Base-by-base conservation (phyloP, 2,329 filamentous ascomycete genomes). In the Phialophora expanda region DNA sequence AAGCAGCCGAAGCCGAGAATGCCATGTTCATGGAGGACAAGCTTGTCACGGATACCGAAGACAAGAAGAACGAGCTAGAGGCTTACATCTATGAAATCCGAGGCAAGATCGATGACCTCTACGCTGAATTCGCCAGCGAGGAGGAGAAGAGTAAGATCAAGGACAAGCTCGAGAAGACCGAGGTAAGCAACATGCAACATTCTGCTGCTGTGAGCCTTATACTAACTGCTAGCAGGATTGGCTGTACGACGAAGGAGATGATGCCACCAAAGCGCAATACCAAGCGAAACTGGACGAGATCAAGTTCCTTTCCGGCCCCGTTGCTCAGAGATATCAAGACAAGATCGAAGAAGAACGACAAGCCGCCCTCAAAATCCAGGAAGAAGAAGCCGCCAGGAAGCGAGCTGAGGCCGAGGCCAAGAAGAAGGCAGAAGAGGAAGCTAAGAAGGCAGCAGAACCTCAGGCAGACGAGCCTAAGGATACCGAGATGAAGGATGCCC, bases 41-140 rank as follows among this genome's bases (percentile, higher is more conserved):
- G 87, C 89, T 98, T 65, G 93, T 99, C 64, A 92, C 91, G 73
- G 95, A 98, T 79, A 99, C 95, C 44, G 95, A 98, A 78, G 93
- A 98, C 84, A 96, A 96, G 88, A 99, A 98, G 92, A 99, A 99
- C 84, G 94, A 98, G 82, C 91, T 99, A 61, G 95, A 99, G 85
- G 89, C 92, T 26, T 96, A 90, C 82, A 97, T 98, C 81, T 99
- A 99, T 82, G 93, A 98, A 75, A 86, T 97, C 77, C 91, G 94
- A 74, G 92, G 92, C 82, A 97, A 97, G 88, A 87, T 98, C 60
- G 92, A 97, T 72, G 93, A 96, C 75, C 87, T 92, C 73, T 97
- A 96, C 78, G 83, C 92, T 71, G 91, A 96, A 57, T 93, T 97
- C 71, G 90, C 91, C 69, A 95, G 83, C 74, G 93, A 97, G 4